Evolutionary conservation across 1,284 basidiomycete genomes (phyloP).

Genomic region (Fomitopsis pinicola): DNA sequence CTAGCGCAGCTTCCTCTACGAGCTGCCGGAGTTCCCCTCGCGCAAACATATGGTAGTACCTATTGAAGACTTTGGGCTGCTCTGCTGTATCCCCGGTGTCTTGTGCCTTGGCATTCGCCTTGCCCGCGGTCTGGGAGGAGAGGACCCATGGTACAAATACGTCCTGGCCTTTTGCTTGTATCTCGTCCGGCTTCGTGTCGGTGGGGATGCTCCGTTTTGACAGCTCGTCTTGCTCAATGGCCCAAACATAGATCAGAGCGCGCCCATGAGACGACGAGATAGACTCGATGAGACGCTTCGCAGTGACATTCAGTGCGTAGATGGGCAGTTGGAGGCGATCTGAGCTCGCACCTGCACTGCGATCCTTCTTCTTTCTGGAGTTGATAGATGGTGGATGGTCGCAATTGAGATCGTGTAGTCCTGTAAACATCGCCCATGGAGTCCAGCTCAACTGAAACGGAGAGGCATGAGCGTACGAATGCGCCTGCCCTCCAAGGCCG

Average conservation of each 20-base stretch:
- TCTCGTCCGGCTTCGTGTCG: not conserved
- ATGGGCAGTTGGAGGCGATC: constrained; percentile 10
- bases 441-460: not conserved
- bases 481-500: constrained; percentile 66
- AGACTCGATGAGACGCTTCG: constrained; percentile 60
- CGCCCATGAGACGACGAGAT: constrained; percentile 67
- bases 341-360: constrained; percentile 59
- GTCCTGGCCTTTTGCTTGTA: constrained; percentile 40
- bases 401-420: constrained; percentile 95
- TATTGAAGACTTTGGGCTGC: constrained; percentile 55
- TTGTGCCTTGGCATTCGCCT: constrained; percentile 17
- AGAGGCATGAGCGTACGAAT: constrained; percentile 58
- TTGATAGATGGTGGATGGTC: constrained; percentile 91
- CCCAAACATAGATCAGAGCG: constrained; percentile 97
- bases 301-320: not conserved
- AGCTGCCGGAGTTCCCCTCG: constrained; percentile 70
- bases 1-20: constrained; percentile 55
- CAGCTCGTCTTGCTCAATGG: constrained; percentile 85
- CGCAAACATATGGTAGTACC: constrained; percentile 94
- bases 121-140: constrained; percentile 20
- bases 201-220: constrained; percentile 68
- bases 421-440: constrained; percentile 37
- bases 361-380: constrained; percentile 61
- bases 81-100: constrained; percentile 11
- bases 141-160: constrained; percentile 75